Evolutionary conservation across 2,329 filamentous ascomycete genomes (phyloP).

Genomic region (Tolypocladium amazonense): DNA sequence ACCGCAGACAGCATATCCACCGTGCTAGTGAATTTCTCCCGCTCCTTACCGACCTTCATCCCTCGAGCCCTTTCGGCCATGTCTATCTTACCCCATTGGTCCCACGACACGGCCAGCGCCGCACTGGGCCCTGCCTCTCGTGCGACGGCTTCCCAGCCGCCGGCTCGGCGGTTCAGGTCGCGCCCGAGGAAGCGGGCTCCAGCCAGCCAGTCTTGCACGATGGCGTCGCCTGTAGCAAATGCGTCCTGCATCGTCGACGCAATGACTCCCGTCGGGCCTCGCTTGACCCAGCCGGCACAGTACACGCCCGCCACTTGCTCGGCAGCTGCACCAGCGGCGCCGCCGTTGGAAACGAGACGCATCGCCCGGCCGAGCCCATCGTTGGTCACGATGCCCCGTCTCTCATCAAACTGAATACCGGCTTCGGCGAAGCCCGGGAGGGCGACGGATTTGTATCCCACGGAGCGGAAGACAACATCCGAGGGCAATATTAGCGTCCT

Average conservation of each 20-base stretch:
- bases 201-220: slow-evolving; percentile 63
- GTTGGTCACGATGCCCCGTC: slow-evolving; percentile 68
- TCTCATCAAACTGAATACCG: slow-evolving; percentile 67
- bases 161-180: slow-evolving; percentile 1
- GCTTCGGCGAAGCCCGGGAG: slow-evolving; percentile 64
- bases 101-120: slow-evolving; percentile 62
- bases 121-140: slow-evolving; percentile 42
- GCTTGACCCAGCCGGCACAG: slow-evolving; percentile 93
- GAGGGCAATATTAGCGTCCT: slow-evolving; percentile 47
- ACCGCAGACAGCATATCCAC: slow-evolving; percentile 47
- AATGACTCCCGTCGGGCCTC: slow-evolving; percentile 89
- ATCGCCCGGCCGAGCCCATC: slow-evolving; percentile 66
- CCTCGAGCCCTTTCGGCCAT: slow-evolving; percentile 62
- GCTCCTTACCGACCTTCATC: slow-evolving; percentile 56
- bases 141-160: slow-evolving; percentile 71
- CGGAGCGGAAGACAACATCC: slow-evolving; percentile 76
- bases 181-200: slow-evolving; percentile 27
- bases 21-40: slow-evolving; percentile 57
- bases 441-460: slow-evolving; percentile 80
- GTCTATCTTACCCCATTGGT: slow-evolving; percentile 79
- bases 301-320: slow-evolving; percentile 61
- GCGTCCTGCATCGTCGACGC: slow-evolving; percentile 94
- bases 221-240: slow-evolving; percentile 76
- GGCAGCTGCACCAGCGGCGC: slow-evolving; percentile 20
- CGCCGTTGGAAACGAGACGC: slow-evolving; percentile 20